Conservation (phyloP, 148 eudicot genomes). For the Heliosperma pusillum region DNA sequence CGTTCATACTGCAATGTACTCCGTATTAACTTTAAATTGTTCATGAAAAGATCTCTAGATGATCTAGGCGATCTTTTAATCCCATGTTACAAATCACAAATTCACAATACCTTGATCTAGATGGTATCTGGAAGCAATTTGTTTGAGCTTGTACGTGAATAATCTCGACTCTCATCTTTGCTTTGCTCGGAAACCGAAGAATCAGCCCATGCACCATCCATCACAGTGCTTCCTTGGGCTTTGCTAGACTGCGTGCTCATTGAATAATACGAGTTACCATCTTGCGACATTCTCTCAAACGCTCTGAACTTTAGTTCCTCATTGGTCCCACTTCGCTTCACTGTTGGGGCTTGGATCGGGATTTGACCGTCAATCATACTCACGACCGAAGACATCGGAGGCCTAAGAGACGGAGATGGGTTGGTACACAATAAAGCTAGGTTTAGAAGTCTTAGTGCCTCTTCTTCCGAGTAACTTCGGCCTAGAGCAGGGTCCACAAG, state of each 20-base stretch:
- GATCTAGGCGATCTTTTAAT: neutral
- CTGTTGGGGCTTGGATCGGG: conserved; percentile 53
- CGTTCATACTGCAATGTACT: neutral
- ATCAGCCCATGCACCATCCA: conserved; percentile 48
- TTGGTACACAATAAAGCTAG: conserved; percentile 63
- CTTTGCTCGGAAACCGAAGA: conserved; percentile 35
- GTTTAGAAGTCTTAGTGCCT: conserved; percentile 48
- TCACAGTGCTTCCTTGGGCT: conserved; percentile 37
- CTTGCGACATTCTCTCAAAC: conserved; percentile 42
- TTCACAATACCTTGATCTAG: neutral
- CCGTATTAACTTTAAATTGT: neutral
- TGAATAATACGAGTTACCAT: conserved; percentile 38
- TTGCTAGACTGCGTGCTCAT: conserved; percentile 33
- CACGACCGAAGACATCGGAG: conserved; percentile 69
- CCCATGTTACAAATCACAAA: neutral
- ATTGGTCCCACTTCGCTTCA: conserved; percentile 30
- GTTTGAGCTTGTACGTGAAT: conserved; percentile 13
- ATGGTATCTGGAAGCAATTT: conserved; percentile 25
- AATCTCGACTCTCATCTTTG: conserved; percentile 22
- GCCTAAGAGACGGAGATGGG: conserved; percentile 69
- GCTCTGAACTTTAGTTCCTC: conserved; percentile 50
- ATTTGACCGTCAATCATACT: conserved; percentile 59
- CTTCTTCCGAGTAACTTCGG: conserved; percentile 45
- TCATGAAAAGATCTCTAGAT: neutral
- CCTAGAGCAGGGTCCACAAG: conserved; percentile 74